Evolutionary conservation across 1,284 basidiomycete genomes (phyloP), one percentile per base, ranked within the genome.

Genomic region (Ustanciosporium gigantosporum): DNA sequence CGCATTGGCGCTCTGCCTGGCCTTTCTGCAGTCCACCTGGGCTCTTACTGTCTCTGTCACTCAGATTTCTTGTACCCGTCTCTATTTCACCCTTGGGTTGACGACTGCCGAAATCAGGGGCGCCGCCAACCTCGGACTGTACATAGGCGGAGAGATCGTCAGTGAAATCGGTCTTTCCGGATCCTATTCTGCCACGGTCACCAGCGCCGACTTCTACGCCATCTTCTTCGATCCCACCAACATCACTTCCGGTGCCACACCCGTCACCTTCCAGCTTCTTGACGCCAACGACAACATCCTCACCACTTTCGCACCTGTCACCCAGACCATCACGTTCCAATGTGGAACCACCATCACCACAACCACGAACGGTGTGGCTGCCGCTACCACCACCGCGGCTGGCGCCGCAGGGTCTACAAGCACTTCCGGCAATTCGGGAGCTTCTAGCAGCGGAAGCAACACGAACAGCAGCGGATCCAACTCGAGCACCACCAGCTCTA

Each of bases 281-380:
- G 61, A 59, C 25, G 21, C 20, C 2, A 31, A 37, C 25, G 51
- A 50, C n/a, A 27, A 34, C 1, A 11, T 36, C 32, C 27, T 64
- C 32, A 9, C 55, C 24, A 32, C 46, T 19, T 58, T 34, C 17
- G 2, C 34, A 11, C 13, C 50, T 17, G 32, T 65, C 41, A 49
- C 48, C 2, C 44, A 52, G 24, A 27, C 42, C 1, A 7, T 65
- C 47, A 47, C 40, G 31, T 65, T 65, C 51, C 41, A 52, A 29
- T 65, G 61, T 24, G 55, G 55, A 29, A 45, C 55, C 22, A 46
- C 42, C 21, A 17, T 65, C 36, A 47, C 43, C 25, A 49, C 49
- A 17, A 42, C 46, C 22, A 27, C 47, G 9, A 34, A 37, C 17
- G 43, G 50, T 4, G 19, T 37, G 36, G 46, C 40, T 16, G 8